These are phyloP conservation scores for Thalassiosira exigua DNA, from an alignment of 352 stramenopile genomes.

Conservation along the genomic window DNA sequence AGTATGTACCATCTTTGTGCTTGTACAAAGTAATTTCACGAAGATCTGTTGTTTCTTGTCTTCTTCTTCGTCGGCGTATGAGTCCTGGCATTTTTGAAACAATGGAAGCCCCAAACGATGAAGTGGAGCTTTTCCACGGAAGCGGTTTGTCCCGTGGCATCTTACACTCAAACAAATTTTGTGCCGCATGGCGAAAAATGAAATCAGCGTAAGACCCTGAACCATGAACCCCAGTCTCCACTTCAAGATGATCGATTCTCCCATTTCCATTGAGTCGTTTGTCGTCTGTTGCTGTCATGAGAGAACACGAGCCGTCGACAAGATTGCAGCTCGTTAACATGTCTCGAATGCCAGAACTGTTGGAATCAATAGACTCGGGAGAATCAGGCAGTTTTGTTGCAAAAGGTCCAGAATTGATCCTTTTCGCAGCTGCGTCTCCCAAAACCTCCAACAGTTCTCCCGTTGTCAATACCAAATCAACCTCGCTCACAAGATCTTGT, in stretches of 20 bases:
- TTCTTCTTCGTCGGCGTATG: conserved; percentile 36
- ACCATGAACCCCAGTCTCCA: conserved; percentile 46
- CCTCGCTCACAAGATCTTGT: conserved; percentile 78
- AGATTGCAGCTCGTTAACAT: too few relatives aligned
- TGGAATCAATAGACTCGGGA: too few relatives aligned
- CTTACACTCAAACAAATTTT: conserved; percentile 66
- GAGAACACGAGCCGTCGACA: too few relatives aligned
- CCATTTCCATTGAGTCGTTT: too few relatives aligned
- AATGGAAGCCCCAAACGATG: too few relatives aligned
- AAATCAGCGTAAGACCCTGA: conserved; percentile 80
- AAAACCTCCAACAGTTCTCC: conserved; percentile 84
- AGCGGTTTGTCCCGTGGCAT: conserved; percentile 40
- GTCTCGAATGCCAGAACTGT: too few relatives aligned
- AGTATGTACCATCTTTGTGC: conserved; percentile 65
- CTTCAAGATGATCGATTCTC: too few relatives aligned
- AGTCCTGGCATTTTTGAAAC: too few relatives aligned
- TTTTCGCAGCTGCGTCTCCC: conserved; percentile 29
- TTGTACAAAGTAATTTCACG: conserved; percentile 70
- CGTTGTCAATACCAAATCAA: conserved; percentile 94
- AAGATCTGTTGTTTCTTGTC: conserved; percentile 57
- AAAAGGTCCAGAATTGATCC: too few relatives aligned
- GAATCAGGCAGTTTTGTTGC: too few relatives aligned
- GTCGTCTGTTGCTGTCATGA: too few relatives aligned
- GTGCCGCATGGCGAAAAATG: conserved; percentile 76
- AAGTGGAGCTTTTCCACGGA: conserved; percentile 52